Evolutionary conservation across 2,329 filamentous ascomycete species (phyloP), one percentile per base, ranked within the genome.

Genomic region (Penicillium sp.): DNA sequence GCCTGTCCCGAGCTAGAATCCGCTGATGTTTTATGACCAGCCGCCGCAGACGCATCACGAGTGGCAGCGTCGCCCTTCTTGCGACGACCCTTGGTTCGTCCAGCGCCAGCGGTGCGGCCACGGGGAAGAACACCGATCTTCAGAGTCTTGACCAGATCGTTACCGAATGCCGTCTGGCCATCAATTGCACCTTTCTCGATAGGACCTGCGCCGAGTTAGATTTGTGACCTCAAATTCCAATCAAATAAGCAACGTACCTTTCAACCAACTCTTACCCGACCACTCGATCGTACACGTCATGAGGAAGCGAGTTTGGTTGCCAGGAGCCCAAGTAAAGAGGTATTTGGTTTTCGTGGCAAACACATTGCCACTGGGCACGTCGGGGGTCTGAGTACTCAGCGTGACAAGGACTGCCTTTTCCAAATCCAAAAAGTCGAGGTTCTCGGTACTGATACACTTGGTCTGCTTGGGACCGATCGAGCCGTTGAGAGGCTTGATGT

Each of bases 201-300:
- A 2, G 93, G 88, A 55, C 88, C 90, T 95, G 57, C 31, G 44
- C 18, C 43, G 12, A 29, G 50, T 77, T 56, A 76, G 69, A 43
- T 51, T 42, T 23, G 10, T 10, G 5, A 29, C 24, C 6, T 23
- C 20, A 23, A 20, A 47, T 42, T 25, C 23, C 27, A 3, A 42
- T n/a, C 1, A 25, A 25, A 10, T 25, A 18, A 28, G 7, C 4
- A 53, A 65, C 77, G 66, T 76, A 95, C 91, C 89, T 75, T 93
- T 96, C 40, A 98, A 75, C 93, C 93, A 98, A 75, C 91, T 96
- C 78, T 97, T 98, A 61, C 91, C 91, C 3, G 86, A 86, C 95
- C 95, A 98, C 65, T 98, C 95, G 38, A 96, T 88, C 2, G 84
- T 86, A 68, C 89, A 96, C 58, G 86, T 96, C 73, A 92, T 86